A percentile compares a stretch with the other conserved stretches of the same genome.
phyloP scores from a whole-genome alignment of 2,329 filamentous ascomycete genomes.

The Achaetomium macrosporum region DNA sequence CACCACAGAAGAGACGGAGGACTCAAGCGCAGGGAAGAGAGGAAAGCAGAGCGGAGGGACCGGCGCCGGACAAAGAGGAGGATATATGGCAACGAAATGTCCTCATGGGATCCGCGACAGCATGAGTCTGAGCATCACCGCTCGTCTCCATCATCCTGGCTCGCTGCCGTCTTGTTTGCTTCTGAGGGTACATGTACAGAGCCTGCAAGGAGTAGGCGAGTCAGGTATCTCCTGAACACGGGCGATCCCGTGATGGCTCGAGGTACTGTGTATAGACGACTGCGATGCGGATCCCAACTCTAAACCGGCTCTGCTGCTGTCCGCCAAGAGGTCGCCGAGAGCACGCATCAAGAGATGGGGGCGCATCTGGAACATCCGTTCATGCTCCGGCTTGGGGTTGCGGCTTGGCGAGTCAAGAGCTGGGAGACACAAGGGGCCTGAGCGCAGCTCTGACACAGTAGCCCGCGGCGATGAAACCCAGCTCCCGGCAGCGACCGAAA shows the following conservation, averaged over 20 bases:
- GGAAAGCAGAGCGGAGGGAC: background rate
- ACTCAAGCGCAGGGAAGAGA: slow-evolving; percentile 6
- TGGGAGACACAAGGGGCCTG: slow-evolving; percentile 12
- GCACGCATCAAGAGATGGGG: slow-evolving; percentile 12
- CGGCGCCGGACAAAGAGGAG: slow-evolving; percentile 4
- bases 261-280: background rate
- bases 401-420: slow-evolving; percentile 4
- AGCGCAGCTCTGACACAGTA: slow-evolving; percentile 18
- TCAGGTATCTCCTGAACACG: slow-evolving; percentile 1
- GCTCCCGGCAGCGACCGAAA: background rate
- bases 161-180: background rate
- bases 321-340: background rate
- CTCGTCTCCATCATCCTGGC: slow-evolving; percentile 1
- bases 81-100: slow-evolving; percentile 18
- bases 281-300: background rate
- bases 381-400: slow-evolving; percentile 14
- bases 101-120: slow-evolving; percentile 20
- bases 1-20: slow-evolving; percentile 1
- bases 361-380: slow-evolving; percentile 14
- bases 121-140: slow-evolving; percentile 12
- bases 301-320: background rate
- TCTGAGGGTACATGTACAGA: background rate
- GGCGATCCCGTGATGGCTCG: slow-evolving; percentile 7
- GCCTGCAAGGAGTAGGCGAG: background rate
- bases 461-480: slow-evolving; percentile 18